Evolutionary conservation across 176 grass and related monocot species (phyloP).

Genomic region (Elaeis guineensis): DNA sequence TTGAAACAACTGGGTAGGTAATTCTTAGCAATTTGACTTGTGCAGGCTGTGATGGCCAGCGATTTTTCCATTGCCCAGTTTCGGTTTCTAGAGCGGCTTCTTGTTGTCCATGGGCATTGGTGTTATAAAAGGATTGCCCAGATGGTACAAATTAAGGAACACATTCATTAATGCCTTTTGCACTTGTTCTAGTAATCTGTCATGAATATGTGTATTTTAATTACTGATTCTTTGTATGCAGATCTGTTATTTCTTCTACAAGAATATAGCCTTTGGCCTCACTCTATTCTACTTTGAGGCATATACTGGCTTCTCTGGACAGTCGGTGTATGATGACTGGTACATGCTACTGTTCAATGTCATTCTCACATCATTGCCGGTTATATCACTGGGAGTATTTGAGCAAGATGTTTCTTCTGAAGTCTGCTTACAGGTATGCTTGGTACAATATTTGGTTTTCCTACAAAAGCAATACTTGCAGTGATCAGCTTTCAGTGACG

Average conservation of each 20-base stretch:
- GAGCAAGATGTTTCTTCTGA: constrained; percentile 99
- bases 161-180: constrained; percentile 4
- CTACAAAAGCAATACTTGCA: no score
- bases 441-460: neutral
- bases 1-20: no score
- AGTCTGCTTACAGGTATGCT: constrained; percentile 91
- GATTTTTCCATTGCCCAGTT: constrained; percentile 98
- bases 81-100: constrained; percentile 89
- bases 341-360: constrained; percentile 99
- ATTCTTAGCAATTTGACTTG: constrained; percentile 4
- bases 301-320: constrained; percentile 92
- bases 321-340: constrained; percentile 99
- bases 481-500: no score
- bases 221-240: constrained; percentile 22
- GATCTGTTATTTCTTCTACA: constrained; percentile 99
- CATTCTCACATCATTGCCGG: constrained; percentile 87
- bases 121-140: constrained; percentile 98
- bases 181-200: neutral
- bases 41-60: constrained; percentile 98
- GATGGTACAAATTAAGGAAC: constrained; percentile 50
- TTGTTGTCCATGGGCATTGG: constrained; percentile 99
- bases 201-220: neutral
- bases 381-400: constrained; percentile 96
- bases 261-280: constrained; percentile 98
- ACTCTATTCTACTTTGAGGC: constrained; percentile 99